A percentile compares a stretch with the other conserved stretches of the same genome.
These are phyloP conservation scores for Osmanthus fragrans DNA, from an alignment of 257 asterid species.

Conservation along the genomic window DNA sequence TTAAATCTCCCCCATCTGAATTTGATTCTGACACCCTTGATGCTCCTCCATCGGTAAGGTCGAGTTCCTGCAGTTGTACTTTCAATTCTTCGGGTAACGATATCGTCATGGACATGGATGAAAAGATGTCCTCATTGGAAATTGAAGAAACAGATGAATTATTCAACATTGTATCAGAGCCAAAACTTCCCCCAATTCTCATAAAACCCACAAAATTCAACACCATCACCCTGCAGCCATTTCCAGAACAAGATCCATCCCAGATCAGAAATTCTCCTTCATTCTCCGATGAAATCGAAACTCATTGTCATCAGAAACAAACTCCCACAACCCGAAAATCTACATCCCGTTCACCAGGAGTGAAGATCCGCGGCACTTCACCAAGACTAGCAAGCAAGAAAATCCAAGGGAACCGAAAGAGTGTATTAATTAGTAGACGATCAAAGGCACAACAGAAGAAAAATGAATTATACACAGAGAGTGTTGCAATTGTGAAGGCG, in stretches of 20 bases:
- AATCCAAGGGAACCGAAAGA: slow-evolving; percentile 37
- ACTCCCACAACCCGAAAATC: slow-evolving; percentile 45
- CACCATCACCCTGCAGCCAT: background rate
- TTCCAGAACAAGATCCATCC: slow-evolving; percentile 3
- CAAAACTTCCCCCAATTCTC: slow-evolving; percentile 58
- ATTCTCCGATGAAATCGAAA: background rate
- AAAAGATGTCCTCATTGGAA: slow-evolving; percentile 16
- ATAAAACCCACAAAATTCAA: slow-evolving; percentile 39
- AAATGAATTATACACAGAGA: slow-evolving; percentile 40
- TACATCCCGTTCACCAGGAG: slow-evolving; percentile 47
- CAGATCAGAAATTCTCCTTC: background rate
- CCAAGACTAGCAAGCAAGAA: slow-evolving; percentile 44
- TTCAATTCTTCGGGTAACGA: slow-evolving; percentile 51
- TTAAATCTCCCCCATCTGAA: slow-evolving; percentile 39
- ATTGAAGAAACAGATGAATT: slow-evolving; percentile 22
- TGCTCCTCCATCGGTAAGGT: slow-evolving; percentile 22
- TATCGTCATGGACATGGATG: slow-evolving; percentile 58
- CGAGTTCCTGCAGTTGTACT: slow-evolving; percentile 44
- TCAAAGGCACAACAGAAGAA: slow-evolving; percentile 13
- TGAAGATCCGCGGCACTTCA: slow-evolving; percentile 50
- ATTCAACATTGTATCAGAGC: slow-evolving; percentile 40
- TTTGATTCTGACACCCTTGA: slow-evolving; percentile 36
- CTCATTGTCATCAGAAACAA: background rate
- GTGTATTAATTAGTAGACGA: slow-evolving; percentile 24
- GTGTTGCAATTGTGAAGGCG: slow-evolving; percentile 82